Conservation (phyloP, 768 basidiomycete species). For the Neoboletus magnificus region DNA sequence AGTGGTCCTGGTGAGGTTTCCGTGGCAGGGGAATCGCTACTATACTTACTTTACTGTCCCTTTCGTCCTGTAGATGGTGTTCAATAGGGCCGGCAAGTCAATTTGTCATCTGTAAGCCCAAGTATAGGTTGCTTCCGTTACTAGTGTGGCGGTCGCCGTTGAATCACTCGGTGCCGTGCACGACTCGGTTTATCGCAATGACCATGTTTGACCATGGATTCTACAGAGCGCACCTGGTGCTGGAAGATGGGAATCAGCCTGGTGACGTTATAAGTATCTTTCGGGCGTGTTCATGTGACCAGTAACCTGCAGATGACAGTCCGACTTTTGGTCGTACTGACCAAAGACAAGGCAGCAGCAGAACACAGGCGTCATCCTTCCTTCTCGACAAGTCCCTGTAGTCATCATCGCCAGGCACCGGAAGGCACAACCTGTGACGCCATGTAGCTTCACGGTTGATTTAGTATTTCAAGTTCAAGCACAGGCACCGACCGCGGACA, state of each 20-base stretch:
- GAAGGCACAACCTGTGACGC: conserved; percentile 45
- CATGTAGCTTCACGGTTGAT: conserved; percentile 65
- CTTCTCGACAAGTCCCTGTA: conserved; percentile 35
- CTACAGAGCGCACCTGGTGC: no score
- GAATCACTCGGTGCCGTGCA: conserved; percentile 54
- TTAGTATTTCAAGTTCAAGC: no score
- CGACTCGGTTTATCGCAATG: conserved; percentile 80
- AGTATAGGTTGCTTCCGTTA: no score
- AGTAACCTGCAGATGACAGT: conserved; percentile 85
- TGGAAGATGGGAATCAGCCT: conserved; percentile 58
- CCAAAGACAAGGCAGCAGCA: conserved; percentile 54
- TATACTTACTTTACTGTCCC: no score
- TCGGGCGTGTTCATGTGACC: conserved; percentile 92
- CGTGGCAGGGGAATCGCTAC: no score
- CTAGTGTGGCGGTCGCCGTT: conserved; percentile 45
- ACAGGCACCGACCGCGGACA: no score
- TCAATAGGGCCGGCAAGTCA: no score
- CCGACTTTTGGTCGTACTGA: conserved; percentile 69
- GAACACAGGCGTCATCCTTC: conserved; percentile 21
- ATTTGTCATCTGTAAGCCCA: no score
- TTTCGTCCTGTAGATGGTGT: no score
- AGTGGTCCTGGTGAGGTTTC: no score
- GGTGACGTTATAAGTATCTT: conserved; percentile 95
- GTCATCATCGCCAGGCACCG: conserved; percentile 15
- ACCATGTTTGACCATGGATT: conserved; percentile 65